These are phyloP conservation scores for Sporothrix curviconia DNA, from an alignment of 2,329 filamentous ascomycete species.

Conservation along the genomic window DNA sequence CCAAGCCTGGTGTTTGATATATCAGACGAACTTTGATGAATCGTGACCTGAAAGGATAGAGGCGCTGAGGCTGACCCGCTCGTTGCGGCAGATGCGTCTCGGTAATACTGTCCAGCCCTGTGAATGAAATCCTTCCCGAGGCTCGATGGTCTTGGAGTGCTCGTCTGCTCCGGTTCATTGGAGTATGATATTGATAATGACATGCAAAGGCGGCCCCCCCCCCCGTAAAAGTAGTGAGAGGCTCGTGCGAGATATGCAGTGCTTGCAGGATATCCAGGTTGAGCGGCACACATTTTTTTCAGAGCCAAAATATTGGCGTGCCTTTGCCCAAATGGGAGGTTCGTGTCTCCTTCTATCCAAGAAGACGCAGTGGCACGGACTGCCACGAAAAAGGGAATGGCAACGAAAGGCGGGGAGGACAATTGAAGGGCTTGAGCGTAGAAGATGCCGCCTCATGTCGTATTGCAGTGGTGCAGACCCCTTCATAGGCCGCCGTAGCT, in stretches of 20 bases:
- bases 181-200: too few species aligned
- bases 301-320: neutral
- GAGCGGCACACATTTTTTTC: neutral
- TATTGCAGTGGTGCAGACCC: neutral
- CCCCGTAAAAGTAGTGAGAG: neutral
- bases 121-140: neutral
- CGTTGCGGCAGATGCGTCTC: neutral
- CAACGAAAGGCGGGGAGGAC: neutral
- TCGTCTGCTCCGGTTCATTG: too few species aligned
- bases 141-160: too few species aligned
- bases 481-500: too few species aligned
- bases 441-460: neutral
- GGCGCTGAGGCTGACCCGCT: neutral
- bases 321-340: neutral
- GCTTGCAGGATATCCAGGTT: neutral
- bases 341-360: neutral
- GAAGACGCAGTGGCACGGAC: neutral
- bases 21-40: too few species aligned
- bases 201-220: neutral
- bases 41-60: too few species aligned
- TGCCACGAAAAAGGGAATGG: neutral
- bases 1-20: too few species aligned
- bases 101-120: neutral
- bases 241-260: neutral
- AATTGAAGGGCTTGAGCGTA: neutral